Base-by-base conservation (phyloP, 805 yeast species). In the Geotrichum ghanense region DNA sequence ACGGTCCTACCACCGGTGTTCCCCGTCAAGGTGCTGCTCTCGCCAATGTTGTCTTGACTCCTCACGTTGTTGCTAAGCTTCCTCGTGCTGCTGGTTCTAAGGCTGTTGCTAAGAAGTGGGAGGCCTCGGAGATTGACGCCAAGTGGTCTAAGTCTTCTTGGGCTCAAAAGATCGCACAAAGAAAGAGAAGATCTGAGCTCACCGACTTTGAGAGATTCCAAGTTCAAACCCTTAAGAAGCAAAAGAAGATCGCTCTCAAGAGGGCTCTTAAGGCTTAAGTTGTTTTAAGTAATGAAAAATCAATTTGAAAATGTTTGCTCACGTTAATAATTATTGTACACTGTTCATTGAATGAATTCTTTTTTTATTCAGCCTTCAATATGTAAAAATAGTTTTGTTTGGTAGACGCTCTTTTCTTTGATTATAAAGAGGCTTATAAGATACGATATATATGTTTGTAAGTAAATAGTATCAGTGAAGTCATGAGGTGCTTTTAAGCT, bases 181-280 rank as follows among this genome's bases (percentile, higher is more conserved):
- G 86, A 74, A 81, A 83, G 73, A 86, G 81, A 74, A 86, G 98
- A 81, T 73, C 94, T 65, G 76, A 81, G 68, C 83, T 94, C 72
- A 69, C 90, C 62, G 99, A 92, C 75, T 92, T 92, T 66, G 96
- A 92, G 79, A 89, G 99, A 82, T 92, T 92, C 96, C 96, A 90
- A 81, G 98, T 90, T 63, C 70, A 84, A 72, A 94, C 88, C 64
- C 81, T 88, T 72, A 92, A 84, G 84, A 92, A 90, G 82, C 97
- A 94, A 80, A 87, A 86, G 76, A 84, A 88, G 76, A 83, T 72
- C 71, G 85, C 88, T 74, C 90, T 87, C 67, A 86, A 83, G 78
- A 89, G 87, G 80, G 94, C 95, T 73, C 81, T 84, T 68, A 88
- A 89, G 83, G 95, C 95, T 74, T 83, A 81, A 76, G 63, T 65